Evolutionary conservation across 2,329 filamentous ascomycete species (phyloP).

Genomic region (Colletotrichum sp.): DNA sequence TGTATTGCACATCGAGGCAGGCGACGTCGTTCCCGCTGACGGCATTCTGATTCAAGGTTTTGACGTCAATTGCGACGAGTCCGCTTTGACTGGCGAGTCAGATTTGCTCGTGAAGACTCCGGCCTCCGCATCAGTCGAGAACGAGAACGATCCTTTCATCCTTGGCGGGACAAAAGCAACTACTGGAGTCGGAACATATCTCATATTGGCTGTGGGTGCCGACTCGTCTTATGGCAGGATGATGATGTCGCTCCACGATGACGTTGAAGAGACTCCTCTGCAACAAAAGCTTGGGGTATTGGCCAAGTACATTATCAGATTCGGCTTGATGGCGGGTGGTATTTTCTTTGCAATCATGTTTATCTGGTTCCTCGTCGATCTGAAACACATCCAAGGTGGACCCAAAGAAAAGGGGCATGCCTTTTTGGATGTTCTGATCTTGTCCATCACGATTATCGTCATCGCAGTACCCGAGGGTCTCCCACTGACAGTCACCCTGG

Average conservation of each 20-base stretch:
- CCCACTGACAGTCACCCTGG: too few relatives aligned
- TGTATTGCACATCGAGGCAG: constrained; percentile 64
- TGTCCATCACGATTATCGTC: too few relatives aligned
- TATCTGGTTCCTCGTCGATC: too few relatives aligned
- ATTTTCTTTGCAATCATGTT: neutral
- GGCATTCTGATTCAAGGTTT: constrained; percentile 68
- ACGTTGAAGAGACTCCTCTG: neutral
- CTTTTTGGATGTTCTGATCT: too few relatives aligned
- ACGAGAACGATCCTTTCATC: constrained; percentile 62
- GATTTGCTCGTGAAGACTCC: constrained; percentile 72
- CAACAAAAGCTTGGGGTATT: neutral
- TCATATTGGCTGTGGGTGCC: neutral
- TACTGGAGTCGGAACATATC: neutral
- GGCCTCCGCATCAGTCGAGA: constrained; percentile 47
- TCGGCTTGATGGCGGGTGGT: neutral
- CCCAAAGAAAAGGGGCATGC: too few relatives aligned
- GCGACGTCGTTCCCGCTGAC: constrained; percentile 73
- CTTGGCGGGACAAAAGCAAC: constrained; percentile 50
- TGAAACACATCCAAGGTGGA: too few relatives aligned
- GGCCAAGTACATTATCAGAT: neutral
- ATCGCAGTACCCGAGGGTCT: too few relatives aligned
- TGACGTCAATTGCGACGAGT: constrained; percentile 69
- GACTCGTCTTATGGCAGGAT: neutral
- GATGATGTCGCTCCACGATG: neutral
- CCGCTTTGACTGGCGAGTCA: constrained; percentile 75